Evolutionary conservation across 306 rosid genomes (phyloP).

Genomic region (Malus sieversii): DNA sequence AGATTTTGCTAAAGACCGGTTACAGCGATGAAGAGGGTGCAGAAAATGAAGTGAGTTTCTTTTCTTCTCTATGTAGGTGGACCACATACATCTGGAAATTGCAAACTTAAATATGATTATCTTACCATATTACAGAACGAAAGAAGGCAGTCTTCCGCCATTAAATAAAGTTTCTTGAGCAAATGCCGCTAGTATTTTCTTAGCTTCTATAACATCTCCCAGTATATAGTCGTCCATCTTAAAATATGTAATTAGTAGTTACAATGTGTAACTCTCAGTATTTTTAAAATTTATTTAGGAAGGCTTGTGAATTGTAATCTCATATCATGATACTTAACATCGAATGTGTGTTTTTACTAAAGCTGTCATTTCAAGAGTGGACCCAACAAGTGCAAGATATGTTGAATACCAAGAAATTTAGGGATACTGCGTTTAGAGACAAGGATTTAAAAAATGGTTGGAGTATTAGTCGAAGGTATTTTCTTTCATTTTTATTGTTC

Average conservation of each 20-base stretch:
- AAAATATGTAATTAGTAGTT: background rate
- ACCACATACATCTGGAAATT: background rate
- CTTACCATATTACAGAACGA: background rate
- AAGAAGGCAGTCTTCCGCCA: background rate
- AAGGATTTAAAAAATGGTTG: constrained; percentile 73
- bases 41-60: constrained; percentile 59
- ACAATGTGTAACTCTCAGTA: background rate
- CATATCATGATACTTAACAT: background rate
- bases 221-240: background rate
- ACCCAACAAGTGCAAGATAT: constrained; percentile 93
- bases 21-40: constrained; percentile 94
- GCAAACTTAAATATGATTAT: background rate
- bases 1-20: constrained; percentile 74
- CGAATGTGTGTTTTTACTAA: constrained; percentile 10
- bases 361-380: constrained; percentile 98
- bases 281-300: background rate
- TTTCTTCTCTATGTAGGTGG: background rate
- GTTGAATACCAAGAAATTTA: constrained; percentile 75
- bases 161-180: background rate
- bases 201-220: background rate
- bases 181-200: background rate
- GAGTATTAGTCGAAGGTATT: constrained; percentile 82
- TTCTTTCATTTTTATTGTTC: background rate
- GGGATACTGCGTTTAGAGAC: constrained; percentile 88
- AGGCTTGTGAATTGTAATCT: background rate